These are phyloP conservation scores for Tetrahymena thermophila DNA, from an alignment of 73 alveolate species.

Conservation along the genomic window DNA sequence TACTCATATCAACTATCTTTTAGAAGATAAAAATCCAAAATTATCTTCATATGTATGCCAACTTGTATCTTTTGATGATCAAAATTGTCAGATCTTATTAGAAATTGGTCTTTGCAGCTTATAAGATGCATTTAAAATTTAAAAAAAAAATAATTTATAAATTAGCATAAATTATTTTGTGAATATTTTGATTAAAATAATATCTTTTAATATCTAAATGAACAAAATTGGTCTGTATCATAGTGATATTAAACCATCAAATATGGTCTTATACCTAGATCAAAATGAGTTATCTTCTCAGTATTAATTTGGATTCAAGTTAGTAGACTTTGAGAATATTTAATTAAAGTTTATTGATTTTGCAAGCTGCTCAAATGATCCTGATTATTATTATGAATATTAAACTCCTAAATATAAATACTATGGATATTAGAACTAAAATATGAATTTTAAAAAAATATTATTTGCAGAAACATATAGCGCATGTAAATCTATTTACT, in stretches of 20 bases:
- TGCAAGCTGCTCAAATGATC: background rate
- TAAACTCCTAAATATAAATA: background rate
- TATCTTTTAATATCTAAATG: background rate
- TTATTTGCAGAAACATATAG: background rate
- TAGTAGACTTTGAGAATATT: background rate
- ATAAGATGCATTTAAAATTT: background rate
- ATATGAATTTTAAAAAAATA: background rate
- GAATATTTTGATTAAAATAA: background rate
- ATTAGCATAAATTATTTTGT: background rate
- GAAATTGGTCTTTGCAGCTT: background rate
- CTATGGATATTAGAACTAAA: background rate
- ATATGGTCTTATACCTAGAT: background rate
- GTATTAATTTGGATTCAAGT: background rate
- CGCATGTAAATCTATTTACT: background rate
- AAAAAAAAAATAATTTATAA: background rate
- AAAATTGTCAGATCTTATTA: background rate
- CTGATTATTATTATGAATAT: background rate
- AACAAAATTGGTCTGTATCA: background rate
- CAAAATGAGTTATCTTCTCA: background rate
- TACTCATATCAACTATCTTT: background rate
- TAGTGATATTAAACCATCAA: background rate
- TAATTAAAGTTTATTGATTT: background rate
- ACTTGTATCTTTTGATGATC: background rate
- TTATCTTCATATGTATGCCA: background rate
- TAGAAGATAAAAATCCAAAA: background rate